Evolutionary conservation across 2,329 filamentous ascomycete species (phyloP), one percentile per base, ranked within the genome.

Genomic region (Alternaria rosae): DNA sequence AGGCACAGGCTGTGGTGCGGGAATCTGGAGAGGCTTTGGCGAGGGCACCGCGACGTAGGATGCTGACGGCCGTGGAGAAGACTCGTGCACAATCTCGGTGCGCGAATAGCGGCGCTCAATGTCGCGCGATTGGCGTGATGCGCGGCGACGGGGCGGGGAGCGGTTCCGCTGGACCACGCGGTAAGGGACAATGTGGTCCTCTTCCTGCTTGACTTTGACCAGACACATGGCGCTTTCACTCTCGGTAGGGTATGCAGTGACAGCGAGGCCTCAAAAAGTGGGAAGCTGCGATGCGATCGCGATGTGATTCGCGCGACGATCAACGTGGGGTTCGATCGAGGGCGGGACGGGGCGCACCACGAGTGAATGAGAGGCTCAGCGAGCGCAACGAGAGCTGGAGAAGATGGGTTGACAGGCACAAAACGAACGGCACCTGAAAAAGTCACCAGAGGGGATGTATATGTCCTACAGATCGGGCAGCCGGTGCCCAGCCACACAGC

Each of bases 191-290:
- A 80, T 74, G 47, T 80, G 74, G 44, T 83, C 81, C 64, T 83
- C 82, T 57, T 81, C 79, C 54, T 82, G 77, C 61, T 78, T 79
- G 57, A 83, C 79, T 63, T 79, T 80, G 73, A 84, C 70, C 35
- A 84, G 80, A 72, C 82, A 84, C 82, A 84, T 84, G 44, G 65
- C 61, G 66, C 42, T 26, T 43, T 48, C 30, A 42, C 28, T 20
- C 32, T 60, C 44, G 21, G 53, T 58, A 44, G 57, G 48, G 15
- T 44, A 51, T 26, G 58, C 48, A 50, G 55, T 30, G 26, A 42
- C 6, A 54, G 44, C 47, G 42, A 54, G 17, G 43, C 35, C 30
- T 50, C 54, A 28, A 43, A 57, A 51, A 45, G 54, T 53, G 58
- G 56, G 55, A 59, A 44, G 58, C 47, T 45, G 55, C 51, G 47